Evolutionary conservation across 1,284 basidiomycete species (phyloP), one percentile per base, ranked within the genome.

Genomic region (Hemileia vastatrix): DNA sequence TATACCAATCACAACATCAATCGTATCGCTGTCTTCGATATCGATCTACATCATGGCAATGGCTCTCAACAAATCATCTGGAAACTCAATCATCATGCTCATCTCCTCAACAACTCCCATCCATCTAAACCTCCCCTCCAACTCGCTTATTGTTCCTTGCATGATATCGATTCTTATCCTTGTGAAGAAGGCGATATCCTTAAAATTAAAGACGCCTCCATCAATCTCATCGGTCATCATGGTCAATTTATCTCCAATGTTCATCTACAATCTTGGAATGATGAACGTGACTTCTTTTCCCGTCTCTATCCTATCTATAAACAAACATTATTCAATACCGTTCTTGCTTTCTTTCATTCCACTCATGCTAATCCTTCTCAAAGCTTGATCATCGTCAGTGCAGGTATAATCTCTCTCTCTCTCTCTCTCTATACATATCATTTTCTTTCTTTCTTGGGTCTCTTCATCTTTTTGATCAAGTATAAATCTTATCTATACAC

Each of bases 191-290:
- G 75, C 4, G 70, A 76, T 64, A 18, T 65, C 8, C 64, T 65
- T 6, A 59, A 72, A 65, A 68, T 76, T 58, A 67, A 67, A 32
- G 72, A 75, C 51, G 75, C 75, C 21, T 75, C 72, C 23, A 64
- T 66, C 4, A 60, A 60, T n/a, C 23, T 60, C 11, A 47, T 60
- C 19, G 71, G 71, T 4, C 75, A 76, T 60, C 76, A 73, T 71
- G 71, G 71, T 4, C 75, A 76, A 63, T 76, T 74, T 71, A 76
- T 76, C 18, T 73, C 71, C 70, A 76, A 76, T 56, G 63, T 74
- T 71, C 67, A 71, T 32, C 33, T 60, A 21, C 19, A 62, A 40
- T 11, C 31, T 36, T 55, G 52, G 57, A 21, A 13, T 8, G 50
- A 60, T 32, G 57, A 47, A 74, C 1, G 49, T 51, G 19, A 75